These are phyloP conservation scores for Wilcoxina mikolae DNA, from an alignment of 495 filamentous ascomycete genomes.

Conservation along the genomic window DNA sequence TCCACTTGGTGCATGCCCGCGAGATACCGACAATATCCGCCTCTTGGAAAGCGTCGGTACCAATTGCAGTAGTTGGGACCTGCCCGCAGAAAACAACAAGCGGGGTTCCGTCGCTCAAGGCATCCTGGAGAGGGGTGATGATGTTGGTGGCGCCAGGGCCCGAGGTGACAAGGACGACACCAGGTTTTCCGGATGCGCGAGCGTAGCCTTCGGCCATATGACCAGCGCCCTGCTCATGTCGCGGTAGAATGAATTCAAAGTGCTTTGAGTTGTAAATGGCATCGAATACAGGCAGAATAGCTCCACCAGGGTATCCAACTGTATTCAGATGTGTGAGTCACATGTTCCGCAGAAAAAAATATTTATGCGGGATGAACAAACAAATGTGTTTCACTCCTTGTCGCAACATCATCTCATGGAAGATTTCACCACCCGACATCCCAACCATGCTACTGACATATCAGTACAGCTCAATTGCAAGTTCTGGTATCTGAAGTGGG, in stretches of 20 bases:
- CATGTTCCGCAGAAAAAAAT: constrained; percentile 10
- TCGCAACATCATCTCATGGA: constrained; percentile 97
- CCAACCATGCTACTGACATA: constrained; percentile 62
- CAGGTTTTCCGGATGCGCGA: constrained; percentile 56
- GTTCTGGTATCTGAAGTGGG: constrained; percentile 17
- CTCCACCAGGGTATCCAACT: constrained; percentile 64
- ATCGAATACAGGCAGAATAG: constrained; percentile 73
- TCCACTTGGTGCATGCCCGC: constrained; percentile 70
- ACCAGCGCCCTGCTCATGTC: constrained; percentile 67
- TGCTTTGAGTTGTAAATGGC: constrained; percentile 69
- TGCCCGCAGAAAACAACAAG: constrained; percentile 71
- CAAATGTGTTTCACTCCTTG: constrained; percentile 84
- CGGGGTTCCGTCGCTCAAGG: constrained; percentile 62
- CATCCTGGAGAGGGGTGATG: constrained; percentile 65
- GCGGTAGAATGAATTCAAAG: constrained; percentile 63
- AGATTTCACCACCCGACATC: constrained; percentile 88
- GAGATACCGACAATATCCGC: constrained; percentile 65
- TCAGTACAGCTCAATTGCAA: constrained; percentile 12
- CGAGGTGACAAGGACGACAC: constrained; percentile 65
- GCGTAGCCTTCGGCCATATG: constrained; percentile 75
- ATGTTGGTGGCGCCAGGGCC: constrained; percentile 69
- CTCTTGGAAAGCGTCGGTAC: constrained; percentile 69
- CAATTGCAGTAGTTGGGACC: constrained; percentile 56
- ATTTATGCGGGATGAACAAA: constrained; percentile 36
- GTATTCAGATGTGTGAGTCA: constrained; percentile 8